Base-by-base conservation (phyloP, 768 basidiomycete species). In the Candolleomyces aberdarensis region DNA sequence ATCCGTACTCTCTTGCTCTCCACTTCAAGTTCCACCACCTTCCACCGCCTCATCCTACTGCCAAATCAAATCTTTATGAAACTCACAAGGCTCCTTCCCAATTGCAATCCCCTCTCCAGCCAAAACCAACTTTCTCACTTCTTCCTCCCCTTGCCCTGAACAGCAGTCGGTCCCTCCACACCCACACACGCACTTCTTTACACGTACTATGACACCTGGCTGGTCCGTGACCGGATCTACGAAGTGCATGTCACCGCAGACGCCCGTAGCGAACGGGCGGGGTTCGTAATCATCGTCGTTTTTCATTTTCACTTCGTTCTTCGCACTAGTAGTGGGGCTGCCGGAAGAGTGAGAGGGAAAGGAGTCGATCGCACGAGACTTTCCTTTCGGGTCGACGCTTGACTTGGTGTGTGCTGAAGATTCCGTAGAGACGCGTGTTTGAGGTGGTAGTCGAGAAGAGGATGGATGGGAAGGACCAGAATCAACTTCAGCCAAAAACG, bases 241-340 rank as follows among this genome's bases (percentile, higher is more conserved):
- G 62, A 80, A 81, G 72, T 94, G 92, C 66, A 76, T 77, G 47
- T 80, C 73, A 31, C 77, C 78, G 67, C 92, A 94, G 5, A 84
- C 76, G 1, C 91, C 92, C 64, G 84, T 76, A 2, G 87, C 88
- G 57, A 80, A 83, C 22, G 82, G 83, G 67, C 89, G 88, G 7
- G 92, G 91, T 58, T 86, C 84, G 64, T 81, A 82, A 59, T 82
- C 85, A 60, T 91, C 88, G 57, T 92, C 88, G 36, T 79, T 81
- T 80, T 22, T 66, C 65, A 43, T 70, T 65, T 63, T 71, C 62
- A 56, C 51, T 69, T 70, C 71, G 32, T 82, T 81, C 50, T 62
- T 64, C 40, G 22, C 31, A 29, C 22, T 14, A 31, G 19, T 29
- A 49, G 15, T 8, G 17, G 48, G 17, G 15, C 3, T 3, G 20